Conservation (phyloP, 192 early-diverging fungal species). For the Thamnidium elegans region DNA sequence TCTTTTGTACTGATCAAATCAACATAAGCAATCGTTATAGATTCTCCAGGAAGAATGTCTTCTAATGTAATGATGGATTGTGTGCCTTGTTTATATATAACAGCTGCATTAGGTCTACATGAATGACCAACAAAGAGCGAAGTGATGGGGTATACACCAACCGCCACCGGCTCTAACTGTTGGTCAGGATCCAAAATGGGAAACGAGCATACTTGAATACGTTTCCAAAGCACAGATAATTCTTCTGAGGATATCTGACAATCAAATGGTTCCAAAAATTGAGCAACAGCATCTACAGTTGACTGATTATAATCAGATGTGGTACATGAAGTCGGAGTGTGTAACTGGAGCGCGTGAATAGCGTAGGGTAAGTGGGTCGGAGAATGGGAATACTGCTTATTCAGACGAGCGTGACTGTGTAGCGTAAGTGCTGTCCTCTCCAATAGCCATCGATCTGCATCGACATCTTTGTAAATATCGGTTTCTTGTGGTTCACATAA, state of each 20-base stretch:
- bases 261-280: constrained; percentile 17
- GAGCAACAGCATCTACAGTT: neutral
- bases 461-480: constrained; percentile 24
- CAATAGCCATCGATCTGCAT: constrained; percentile 27
- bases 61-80: constrained; percentile 52
- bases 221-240: constrained; percentile 9
- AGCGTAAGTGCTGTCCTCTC: constrained; percentile 25
- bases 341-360: constrained; percentile 22
- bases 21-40: constrained; percentile 58
- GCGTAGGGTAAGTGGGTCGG: constrained; percentile 21
- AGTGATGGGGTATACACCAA: constrained; percentile 48
- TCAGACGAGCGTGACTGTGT: constrained; percentile 32
- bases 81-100: constrained; percentile 47
- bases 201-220: constrained; percentile 7
- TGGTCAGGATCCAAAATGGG: constrained; percentile 27
- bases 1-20: constrained; percentile 43
- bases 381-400: constrained; percentile 35
- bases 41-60: constrained; percentile 50
- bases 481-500: constrained; percentile 23
- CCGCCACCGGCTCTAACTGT: constrained; percentile 6
- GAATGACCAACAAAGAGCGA: constrained; percentile 62
- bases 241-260: constrained; percentile 21
- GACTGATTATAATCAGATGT: neutral
- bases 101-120: constrained; percentile 60
- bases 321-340: neutral